Base-by-base conservation (phyloP, 192 early-diverging fungal genomes). In the Endogone sp. region DNA sequence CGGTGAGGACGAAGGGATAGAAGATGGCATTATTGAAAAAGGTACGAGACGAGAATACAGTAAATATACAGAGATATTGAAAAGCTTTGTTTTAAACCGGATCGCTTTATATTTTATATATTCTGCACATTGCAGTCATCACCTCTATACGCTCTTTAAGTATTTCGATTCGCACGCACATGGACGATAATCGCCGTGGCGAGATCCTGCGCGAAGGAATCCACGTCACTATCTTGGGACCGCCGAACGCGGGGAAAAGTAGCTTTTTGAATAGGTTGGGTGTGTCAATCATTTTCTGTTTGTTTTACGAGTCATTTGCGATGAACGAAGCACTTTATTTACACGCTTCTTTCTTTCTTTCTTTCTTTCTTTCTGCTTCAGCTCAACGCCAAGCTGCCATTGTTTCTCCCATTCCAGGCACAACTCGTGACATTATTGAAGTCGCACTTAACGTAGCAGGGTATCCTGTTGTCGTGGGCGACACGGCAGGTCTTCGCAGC, bases 221-320 rank as follows among this genome's bases (percentile, higher is more conserved):
- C 23, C 74, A 84, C 27, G 79, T 91, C 31, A 81, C 90, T 4
- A 89, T 93, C 54, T 76, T 89, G 2, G 92, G 92, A 0, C 90
- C 90, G 30, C 89, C 90, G 6, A 93, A 93, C 73, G 86, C 89
- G 22, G 92, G 92, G 13, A 92, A 93, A 69, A 91, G 90, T 67
- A 88, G 85, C 8, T 77, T 93, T 59, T 69, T 93, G 0, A 93
- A 93, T 64, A 75, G 72, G 60, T 74, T 89, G 29, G 84, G 86
- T 86, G 80, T 70, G 72, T 30, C n/a, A 25, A n/a, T 31, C 23
- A 37, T n/a, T 29, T 28, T 24, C 29, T 3, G 24, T 68, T 56
- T 6, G 66, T 8, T 44, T 29, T n/a, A 2, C 3, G 27, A 31
- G 21, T 1, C 54, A 66, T 21, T 27, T n/a, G 13, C 22, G 2